phyloP scores from a whole-genome alignment of 2,329 filamentous ascomycete species.

The Penicillium sp. region DNA sequence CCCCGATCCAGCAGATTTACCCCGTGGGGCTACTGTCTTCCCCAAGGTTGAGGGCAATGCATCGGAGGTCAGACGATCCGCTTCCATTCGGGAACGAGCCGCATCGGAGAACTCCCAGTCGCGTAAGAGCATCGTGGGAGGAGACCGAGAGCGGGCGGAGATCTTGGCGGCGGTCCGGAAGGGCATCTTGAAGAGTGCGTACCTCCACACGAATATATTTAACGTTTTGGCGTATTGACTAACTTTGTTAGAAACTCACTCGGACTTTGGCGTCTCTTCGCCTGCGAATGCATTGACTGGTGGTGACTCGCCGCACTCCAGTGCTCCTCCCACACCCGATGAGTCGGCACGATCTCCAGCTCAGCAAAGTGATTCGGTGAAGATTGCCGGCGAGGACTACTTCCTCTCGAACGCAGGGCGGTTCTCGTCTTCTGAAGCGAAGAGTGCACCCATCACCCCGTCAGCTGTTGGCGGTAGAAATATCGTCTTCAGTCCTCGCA shows the following conservation, averaged over 20 bases:
- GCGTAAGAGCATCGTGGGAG: slow-evolving; percentile 82
- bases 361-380: slow-evolving; percentile 59
- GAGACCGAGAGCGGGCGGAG: slow-evolving; percentile 81
- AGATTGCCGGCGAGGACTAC: slow-evolving; percentile 77
- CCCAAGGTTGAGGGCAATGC: slow-evolving; percentile 77
- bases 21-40: slow-evolving; percentile 66
- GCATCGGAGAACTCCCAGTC: slow-evolving; percentile 44
- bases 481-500: slow-evolving; percentile 76
- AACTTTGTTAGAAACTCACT: slow-evolving; percentile 35
- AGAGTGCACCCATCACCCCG: slow-evolving; percentile 72
- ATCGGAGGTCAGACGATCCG: slow-evolving; percentile 45
- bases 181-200: slow-evolving; percentile 84
- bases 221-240: not conserved
- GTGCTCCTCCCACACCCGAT: slow-evolving; percentile 80
- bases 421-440: slow-evolving; percentile 60
- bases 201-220: not conserved
- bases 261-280: slow-evolving; percentile 58
- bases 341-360: slow-evolving; percentile 56
- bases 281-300: slow-evolving; percentile 58
- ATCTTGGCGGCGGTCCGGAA: slow-evolving; percentile 86
- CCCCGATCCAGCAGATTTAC: slow-evolving; percentile 52
- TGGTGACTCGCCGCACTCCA: slow-evolving; percentile 72
- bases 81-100: slow-evolving; percentile 26
- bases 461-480: slow-evolving; percentile 43
- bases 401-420: slow-evolving; percentile 65